Base-by-base conservation (phyloP, 2,329 filamentous ascomycete species). In the Penicillium sp. region DNA sequence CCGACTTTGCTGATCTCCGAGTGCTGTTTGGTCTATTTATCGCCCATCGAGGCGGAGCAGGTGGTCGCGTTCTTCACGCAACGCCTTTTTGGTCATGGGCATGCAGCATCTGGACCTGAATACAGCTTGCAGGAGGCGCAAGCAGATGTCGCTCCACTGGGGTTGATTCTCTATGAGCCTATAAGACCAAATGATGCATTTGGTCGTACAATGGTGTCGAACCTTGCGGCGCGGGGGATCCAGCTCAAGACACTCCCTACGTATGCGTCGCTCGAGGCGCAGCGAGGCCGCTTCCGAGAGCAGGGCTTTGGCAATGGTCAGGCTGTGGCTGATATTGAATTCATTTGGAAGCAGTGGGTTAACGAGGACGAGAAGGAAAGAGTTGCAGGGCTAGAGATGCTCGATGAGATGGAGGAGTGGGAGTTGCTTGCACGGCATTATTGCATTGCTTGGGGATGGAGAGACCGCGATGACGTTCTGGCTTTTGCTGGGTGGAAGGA, bases 351-450 rank as follows among this genome's bases (percentile, higher is more conserved):
- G 49, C 75, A 75, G 1, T 97, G 93, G 91, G 79, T 96, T 3
- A 68, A 70, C 0, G 69, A 79, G 0, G 77, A 78, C 2, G 93
- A 97, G 74, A 92, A 90, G 73, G 87, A 89, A 67, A 80, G 92
- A 45, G 85, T 97, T 1, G 88, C 92, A 61, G 74, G 77, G 11
- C 72, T 97, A 26, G 92, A 99, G 72, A 91, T 94, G 67, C 74
- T 99, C 59, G 94, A 99, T 75, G 94, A 99, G 75, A 82, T 97
- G 25, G 94, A 99, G 74, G 94, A 99, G 76, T 96, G 94, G 88
- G 82, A 88, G 67, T 74, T 99, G 63, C 75, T 99, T 64, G 90
- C 91, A 0, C 84, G 83, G 61, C 94, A 99, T 78, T 99, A 99
- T 68, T 86, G 92, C 61, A 82, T 99, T 41, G 87, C 86, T 4